Base-by-base conservation (phyloP, 177 flowering plant genomes). In the Vitis hybrid region DNA sequence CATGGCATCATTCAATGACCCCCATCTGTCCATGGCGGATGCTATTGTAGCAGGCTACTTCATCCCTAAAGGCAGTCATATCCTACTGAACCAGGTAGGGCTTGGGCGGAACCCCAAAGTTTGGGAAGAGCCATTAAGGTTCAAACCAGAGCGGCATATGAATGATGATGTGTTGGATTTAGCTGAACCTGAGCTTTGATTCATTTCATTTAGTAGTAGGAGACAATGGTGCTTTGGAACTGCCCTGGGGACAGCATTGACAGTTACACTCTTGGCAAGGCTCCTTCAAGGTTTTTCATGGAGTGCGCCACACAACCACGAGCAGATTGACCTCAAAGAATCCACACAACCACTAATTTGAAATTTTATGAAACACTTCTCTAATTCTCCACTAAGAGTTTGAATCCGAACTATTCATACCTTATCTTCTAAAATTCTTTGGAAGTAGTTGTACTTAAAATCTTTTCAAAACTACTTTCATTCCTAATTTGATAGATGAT, bases 41-140 rank as follows among this genome's bases (percentile, higher is more conserved):
- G 62, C 81, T 0, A 66, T n/a, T 2, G 83, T 87, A 1, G 83
- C 81, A 2, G 80, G 83, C 48, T 83, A 85, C 74, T 80, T 72
- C 74, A 84, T 86, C 66, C 90, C 88, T 0, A 87, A 83, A 66
- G 87, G 87, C 2, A 84, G 84, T 51, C 85, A 83, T 3, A 80
- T 87, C 11, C 11, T 84, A 1, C 65, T 86, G 11, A 85, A 88
- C 34, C 77, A 85, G 0, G 13, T 60, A 0, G 85, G 84, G 3
- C 75, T 86, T 0, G 87, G 90, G 1, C 85, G 88, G 1, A 83
- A 86, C 79, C 84, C 88, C 21, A 75, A 73, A 2, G 77, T 81
- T 2, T 86, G 90, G 90, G 76, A 80, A 1, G 83, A 85, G 18
- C 90, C 90, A 2, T 71, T 78, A 19, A 68, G 60, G 60, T 86